Conservation (phyloP, 345 rosid species). For the Citrus inodora region DNA sequence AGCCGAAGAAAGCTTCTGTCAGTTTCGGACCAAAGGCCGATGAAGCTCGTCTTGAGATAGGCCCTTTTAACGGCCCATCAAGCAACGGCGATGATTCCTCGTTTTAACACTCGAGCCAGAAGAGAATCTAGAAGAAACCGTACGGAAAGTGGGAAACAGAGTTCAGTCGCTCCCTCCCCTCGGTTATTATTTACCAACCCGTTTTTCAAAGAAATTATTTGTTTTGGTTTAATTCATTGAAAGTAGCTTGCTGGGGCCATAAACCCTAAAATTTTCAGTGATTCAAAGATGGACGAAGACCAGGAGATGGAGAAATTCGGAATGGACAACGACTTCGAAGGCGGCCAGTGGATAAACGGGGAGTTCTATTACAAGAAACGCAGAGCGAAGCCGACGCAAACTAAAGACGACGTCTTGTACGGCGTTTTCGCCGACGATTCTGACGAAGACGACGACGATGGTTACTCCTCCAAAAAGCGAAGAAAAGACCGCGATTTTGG, state of each 20-base stretch:
- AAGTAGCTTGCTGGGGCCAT: background rate
- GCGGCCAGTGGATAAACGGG: constrained; percentile 64
- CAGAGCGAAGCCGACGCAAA: constrained; percentile 65
- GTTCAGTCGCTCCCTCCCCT: too few species aligned
- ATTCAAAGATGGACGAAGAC: constrained; percentile 61
- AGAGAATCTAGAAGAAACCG: too few species aligned
- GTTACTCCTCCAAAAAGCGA: constrained; percentile 42
- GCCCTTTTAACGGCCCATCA: background rate
- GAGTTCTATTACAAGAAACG: constrained; percentile 64
- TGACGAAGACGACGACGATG: constrained; percentile 39
- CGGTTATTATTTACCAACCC: too few species aligned
- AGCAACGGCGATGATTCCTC: background rate
- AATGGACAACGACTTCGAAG: constrained; percentile 85
- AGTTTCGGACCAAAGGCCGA: background rate
- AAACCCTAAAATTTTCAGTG: too few species aligned
- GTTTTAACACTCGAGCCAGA: too few species aligned
- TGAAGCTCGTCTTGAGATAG: background rate
- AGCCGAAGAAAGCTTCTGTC: background rate
- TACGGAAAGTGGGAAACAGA: too few species aligned
- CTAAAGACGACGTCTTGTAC: constrained; percentile 62
- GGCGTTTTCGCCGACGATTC: constrained; percentile 63
- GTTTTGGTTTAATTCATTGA: background rate
- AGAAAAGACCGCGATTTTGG: constrained; percentile 50
- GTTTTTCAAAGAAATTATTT: background rate
- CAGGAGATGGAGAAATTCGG: constrained; percentile 87